Base-by-base conservation (phyloP, 305 asterid genomes). In the Solanum aculeatissimum region DNA sequence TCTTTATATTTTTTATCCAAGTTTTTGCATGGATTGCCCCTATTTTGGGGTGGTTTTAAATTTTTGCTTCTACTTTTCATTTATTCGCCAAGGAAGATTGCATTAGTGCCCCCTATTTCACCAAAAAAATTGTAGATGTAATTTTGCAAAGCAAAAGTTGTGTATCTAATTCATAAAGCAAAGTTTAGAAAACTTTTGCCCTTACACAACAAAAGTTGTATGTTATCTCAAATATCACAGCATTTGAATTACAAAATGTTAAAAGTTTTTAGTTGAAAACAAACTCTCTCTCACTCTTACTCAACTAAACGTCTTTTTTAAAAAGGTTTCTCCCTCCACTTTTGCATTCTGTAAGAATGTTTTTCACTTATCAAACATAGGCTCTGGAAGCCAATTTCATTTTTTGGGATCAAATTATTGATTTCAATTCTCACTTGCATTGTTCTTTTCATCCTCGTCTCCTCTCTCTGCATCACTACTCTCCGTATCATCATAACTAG, bases 331-430 rank as follows among this genome's bases (percentile, higher is more conserved):
- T 15, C 13, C 13, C 21, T 27, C 60, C 57, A 45, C 23, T 47
- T 16, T 47, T 4, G 80, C 23, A 32, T 35, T 55, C 21, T 45
- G 21, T 47, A 27, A 75, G 42, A n/a, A n/a, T n/a, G n/a, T n/a
- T n/a, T n/a, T n/a, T 58, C 93, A 21, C 49, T 86, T 11, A 77
- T 91, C 60, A 54, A n/a, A 54, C 87, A 83, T 42, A 84, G 85
- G 13, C 91, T 92, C 83, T 86, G 87, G 14, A 53, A 68, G 49
- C 93, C 88, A 77, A 89, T 89, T 78, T 23, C 88, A 27, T 60
- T 89, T 58, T 84, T 89, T 45, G 90, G 90, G 29, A 23, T 88
- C 87, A 88, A 90, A 85, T 47, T 92, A 86, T 90, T 90, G 92
- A 57, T 85, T 85, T 69, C 79, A 51, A 79, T 89, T 84, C 2